Conservation (phyloP, 768 basidiomycete species). For the Mycena rebaudengoi region DNA sequence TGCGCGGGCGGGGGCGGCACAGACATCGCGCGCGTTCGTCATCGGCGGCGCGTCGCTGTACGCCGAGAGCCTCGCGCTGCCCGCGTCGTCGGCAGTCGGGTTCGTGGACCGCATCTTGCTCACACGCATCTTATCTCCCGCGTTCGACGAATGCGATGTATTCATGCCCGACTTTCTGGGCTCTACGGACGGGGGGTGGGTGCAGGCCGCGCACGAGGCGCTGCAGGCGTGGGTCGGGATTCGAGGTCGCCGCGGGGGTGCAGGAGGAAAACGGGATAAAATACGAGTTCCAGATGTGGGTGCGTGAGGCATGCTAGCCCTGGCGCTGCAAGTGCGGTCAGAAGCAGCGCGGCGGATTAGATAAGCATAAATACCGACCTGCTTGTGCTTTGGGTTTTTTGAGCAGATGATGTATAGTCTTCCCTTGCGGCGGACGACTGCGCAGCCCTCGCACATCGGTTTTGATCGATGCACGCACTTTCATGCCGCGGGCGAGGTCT, state of each 20-base stretch:
- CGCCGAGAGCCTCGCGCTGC: slow-evolving; percentile 64
- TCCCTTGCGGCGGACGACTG: slow-evolving; percentile 87
- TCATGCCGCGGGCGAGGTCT: slow-evolving; percentile 81
- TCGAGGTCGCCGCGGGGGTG: slow-evolving; percentile 76
- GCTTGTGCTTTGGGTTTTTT: slow-evolving; percentile 97
- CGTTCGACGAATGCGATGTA: slow-evolving; percentile 85
- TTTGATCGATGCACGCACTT: slow-evolving; percentile 95
- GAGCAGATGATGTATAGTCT: slow-evolving; percentile 92
- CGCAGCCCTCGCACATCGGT: slow-evolving; percentile 95
- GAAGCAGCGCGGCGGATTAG: neutral
- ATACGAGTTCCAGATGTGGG: slow-evolving; percentile 99
- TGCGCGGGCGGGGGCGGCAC: slow-evolving; percentile 25
- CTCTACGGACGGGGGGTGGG: slow-evolving; percentile 28
- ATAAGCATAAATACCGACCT: slow-evolving; percentile 60
- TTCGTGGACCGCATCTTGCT: slow-evolving; percentile 86
- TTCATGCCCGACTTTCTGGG: slow-evolving; percentile 80
- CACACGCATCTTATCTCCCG: slow-evolving; percentile 80
- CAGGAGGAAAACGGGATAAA: slow-evolving; percentile 84
- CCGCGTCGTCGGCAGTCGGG: slow-evolving; percentile 40
- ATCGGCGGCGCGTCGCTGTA: slow-evolving; percentile 95
- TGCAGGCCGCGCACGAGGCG: slow-evolving; percentile 75
- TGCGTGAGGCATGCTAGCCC: slow-evolving; percentile 60
- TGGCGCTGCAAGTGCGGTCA: slow-evolving; percentile 60
- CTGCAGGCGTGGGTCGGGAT: slow-evolving; percentile 83
- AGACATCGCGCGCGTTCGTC: slow-evolving; percentile 73